Evolutionary conservation across 1,284 basidiomycete species (phyloP).

Genomic region (Porogramme epimiltina): DNA sequence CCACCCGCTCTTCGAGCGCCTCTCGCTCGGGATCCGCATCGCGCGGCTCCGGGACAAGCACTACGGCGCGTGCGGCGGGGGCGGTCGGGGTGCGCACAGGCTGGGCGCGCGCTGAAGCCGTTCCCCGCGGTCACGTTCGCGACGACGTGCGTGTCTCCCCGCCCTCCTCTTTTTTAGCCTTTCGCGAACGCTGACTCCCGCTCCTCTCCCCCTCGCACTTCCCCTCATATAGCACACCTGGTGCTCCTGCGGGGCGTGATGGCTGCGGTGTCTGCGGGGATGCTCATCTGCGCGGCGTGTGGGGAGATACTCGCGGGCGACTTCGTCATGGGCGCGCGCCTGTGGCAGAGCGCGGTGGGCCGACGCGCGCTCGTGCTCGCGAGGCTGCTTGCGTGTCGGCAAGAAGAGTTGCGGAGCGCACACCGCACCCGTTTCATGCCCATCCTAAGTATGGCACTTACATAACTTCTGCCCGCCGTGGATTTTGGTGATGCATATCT

Average conservation of each 20-base stretch:
- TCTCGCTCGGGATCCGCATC: slow-evolving; percentile 78
- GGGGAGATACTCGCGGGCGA: slow-evolving; percentile 83
- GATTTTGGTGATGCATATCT: no score
- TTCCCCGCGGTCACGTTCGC: slow-evolving; percentile 66
- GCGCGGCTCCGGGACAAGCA: slow-evolving; percentile 55
- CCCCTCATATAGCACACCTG: slow-evolving; percentile 53
- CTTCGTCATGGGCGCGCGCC: no score
- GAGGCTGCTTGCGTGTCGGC: no score
- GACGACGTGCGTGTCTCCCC: slow-evolving; percentile 35
- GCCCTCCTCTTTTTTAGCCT: not conserved
- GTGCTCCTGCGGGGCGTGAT: slow-evolving; percentile 65
- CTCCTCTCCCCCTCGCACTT: no score
- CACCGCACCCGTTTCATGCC: no score
- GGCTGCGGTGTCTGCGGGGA: slow-evolving; percentile 76
- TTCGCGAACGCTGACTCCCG: slow-evolving; percentile 5
- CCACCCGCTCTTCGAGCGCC: slow-evolving; percentile 80
- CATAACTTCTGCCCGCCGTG: no score
- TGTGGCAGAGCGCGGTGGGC: no score
- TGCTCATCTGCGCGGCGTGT: slow-evolving; percentile 76
- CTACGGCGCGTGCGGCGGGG: slow-evolving; percentile 21
- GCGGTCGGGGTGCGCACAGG: no score
- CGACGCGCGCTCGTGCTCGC: no score
- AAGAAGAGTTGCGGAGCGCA: no score
- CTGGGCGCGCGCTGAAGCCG: slow-evolving; percentile 49
- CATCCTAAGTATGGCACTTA: no score